Evolutionary conservation across 805 yeast species (phyloP).

Genomic region (Candida jianshihensis): DNA sequence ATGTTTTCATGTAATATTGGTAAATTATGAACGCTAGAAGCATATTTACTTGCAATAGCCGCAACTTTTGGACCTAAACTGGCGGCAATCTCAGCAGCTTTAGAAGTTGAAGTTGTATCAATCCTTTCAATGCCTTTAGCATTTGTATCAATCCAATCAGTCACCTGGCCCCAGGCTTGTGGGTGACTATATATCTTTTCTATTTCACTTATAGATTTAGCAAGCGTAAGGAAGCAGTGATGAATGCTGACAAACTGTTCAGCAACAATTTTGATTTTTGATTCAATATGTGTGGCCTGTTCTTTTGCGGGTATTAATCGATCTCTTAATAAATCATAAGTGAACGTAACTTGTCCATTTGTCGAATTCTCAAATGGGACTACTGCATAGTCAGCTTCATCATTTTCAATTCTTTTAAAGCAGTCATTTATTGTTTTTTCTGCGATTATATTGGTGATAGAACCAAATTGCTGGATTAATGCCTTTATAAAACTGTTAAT

Average conservation of each 20-base stretch:
- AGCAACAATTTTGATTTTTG: constrained; percentile 50
- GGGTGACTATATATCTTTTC: constrained; percentile 80
- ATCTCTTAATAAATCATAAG: constrained; percentile 76
- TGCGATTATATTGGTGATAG: constrained; percentile 18
- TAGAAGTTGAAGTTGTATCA: constrained; percentile 76
- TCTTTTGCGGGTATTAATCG: constrained; percentile 35
- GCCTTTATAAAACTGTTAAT: no score
- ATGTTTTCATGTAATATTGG: constrained; percentile 49
- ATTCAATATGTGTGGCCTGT: constrained; percentile 11
- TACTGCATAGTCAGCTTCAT: constrained; percentile 56
- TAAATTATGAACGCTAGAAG: constrained; percentile 52
- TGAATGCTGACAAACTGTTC: constrained; percentile 80
- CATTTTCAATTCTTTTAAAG: constrained; percentile 41
- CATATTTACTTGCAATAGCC: constrained; percentile 68
- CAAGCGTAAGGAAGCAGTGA: constrained; percentile 60
- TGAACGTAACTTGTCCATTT: constrained; percentile 85
- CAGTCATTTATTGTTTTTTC: constrained; percentile 36
- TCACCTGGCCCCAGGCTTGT: constrained; percentile 95
- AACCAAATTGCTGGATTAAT: constrained; percentile 47
- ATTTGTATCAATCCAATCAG: constrained; percentile 40
- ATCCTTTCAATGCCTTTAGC: constrained; percentile 37
- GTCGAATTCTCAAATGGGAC: constrained; percentile 94
- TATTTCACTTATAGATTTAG: constrained; percentile 38
- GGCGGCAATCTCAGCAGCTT: constrained; percentile 66
- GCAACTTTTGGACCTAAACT: constrained; percentile 39